A percentile compares a stretch with the other conserved stretches of the same genome.
Evolutionary conservation across 805 yeast species (phyloP).

Genomic region (Saccharomyces mikatae): DNA sequence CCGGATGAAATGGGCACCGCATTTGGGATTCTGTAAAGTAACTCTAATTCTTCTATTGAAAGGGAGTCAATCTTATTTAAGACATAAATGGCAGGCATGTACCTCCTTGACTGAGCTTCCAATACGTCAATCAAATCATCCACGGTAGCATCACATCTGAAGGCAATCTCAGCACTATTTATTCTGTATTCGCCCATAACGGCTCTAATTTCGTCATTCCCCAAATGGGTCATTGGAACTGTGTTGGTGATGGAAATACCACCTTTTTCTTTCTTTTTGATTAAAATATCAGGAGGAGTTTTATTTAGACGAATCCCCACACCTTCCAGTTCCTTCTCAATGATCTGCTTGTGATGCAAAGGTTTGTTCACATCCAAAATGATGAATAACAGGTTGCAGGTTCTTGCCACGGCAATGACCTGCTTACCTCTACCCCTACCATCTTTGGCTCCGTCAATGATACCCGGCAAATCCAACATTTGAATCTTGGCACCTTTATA

Average conservation of each 20-base stretch:
- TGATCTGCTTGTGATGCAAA: constrained; percentile 83
- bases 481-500: constrained; percentile 97
- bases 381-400: constrained; percentile 87
- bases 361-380: constrained; percentile 96
- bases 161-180: constrained; percentile 91
- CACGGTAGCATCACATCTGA: constrained; percentile 95
- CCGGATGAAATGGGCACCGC: constrained; percentile 97
- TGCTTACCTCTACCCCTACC: constrained; percentile 92
- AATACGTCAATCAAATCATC: constrained; percentile 93
- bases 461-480: constrained; percentile 88
- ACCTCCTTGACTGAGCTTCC: constrained; percentile 83
- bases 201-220: constrained; percentile 87
- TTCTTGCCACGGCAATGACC: constrained; percentile 98
- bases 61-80: constrained; percentile 93
- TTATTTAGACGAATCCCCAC: constrained; percentile 93
- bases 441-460: constrained; percentile 84
- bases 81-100: constrained; percentile 92
- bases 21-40: constrained; percentile 85
- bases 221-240: constrained; percentile 84
- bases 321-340: constrained; percentile 93
- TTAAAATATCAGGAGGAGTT: constrained; percentile 83
- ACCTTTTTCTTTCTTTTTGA: constrained; percentile 91
- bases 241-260: constrained; percentile 92
- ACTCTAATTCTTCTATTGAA: constrained; percentile 85
- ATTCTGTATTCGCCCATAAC: constrained; percentile 94